phyloP scores from a whole-genome alignment of 2,329 filamentous ascomycete species.

The Cryphonectria parasitica region DNA sequence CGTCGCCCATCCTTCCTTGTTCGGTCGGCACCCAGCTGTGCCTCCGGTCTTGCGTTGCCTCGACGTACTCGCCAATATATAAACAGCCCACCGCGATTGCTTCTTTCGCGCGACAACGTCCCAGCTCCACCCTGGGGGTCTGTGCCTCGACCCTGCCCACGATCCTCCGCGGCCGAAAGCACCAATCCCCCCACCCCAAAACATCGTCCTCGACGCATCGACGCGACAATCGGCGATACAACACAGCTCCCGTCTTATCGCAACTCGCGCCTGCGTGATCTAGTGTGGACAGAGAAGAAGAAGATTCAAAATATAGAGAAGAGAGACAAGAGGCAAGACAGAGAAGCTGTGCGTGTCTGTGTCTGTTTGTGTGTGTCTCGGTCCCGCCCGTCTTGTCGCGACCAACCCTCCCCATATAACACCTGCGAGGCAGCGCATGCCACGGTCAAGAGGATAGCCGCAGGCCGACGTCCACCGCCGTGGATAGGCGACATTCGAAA shows the following conservation, averaged over 20 bases:
- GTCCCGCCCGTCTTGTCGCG: slow-evolving; percentile 15
- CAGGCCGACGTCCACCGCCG: slow-evolving; percentile 61
- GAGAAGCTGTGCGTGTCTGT: background rate
- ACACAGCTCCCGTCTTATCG: slow-evolving; percentile 10
- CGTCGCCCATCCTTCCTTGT: slow-evolving; percentile 27
- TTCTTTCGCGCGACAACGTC: slow-evolving; percentile 22
- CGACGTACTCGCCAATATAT: background rate
- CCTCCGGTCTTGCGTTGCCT: slow-evolving; percentile 24
- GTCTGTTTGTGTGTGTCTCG: slow-evolving; percentile 14
- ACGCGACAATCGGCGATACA: slow-evolving; percentile 21
- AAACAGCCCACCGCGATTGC: slow-evolving; percentile 24
- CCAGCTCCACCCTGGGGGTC: slow-evolving; percentile 8
- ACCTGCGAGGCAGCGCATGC: slow-evolving; percentile 46
- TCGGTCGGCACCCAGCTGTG: slow-evolving; percentile 23
- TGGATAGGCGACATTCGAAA: slow-evolving; percentile 60
- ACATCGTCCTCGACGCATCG: slow-evolving; percentile 20
- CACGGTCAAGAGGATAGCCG: slow-evolving; percentile 47
- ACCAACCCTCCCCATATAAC: background rate
- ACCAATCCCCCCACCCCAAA: slow-evolving; percentile 10
- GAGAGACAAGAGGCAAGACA: background rate
- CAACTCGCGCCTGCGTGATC: slow-evolving; percentile 1
- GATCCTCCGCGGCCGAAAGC: slow-evolving; percentile 24
- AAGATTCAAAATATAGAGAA: background rate
- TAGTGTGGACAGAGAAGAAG: background rate
- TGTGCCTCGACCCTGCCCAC: slow-evolving; percentile 22